Base-by-base conservation (phyloP, 768 basidiomycete species). In the Trametopsis cervina region DNA sequence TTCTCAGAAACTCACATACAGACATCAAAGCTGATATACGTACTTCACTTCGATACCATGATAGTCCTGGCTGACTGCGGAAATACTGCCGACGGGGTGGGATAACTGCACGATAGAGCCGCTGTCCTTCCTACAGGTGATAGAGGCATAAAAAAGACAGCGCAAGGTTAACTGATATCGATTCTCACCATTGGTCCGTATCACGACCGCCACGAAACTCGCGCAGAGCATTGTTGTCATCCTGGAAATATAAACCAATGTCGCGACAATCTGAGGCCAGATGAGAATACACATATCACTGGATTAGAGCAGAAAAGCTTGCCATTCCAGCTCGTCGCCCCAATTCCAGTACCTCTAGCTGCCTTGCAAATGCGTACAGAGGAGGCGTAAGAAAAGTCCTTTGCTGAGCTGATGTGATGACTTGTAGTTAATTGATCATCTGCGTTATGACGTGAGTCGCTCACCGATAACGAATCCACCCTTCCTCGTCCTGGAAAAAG, bases 211-310 rank as follows among this genome's bases (percentile, higher is more conserved):
- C 40, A 2, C 4, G 4, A 26, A 26, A n/a, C 26, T 47, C 46
- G 18, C 22, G 18, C 17, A 47, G 13, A 22, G 12, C 17, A 13
- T 41, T 29, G 13, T 40, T n/a, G 5, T 11, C 26, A 18, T 35
- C 46, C 27, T 47, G 46, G 40, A 40, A 47, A 13, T 40, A 47
- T 13, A 47, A 10, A 25, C 46, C 38, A 15, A 47, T 33, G 20
- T 40, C 39, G 25, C 21, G n/a, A 9, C 38, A 25, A 20, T 47
- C 46, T 47, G 12, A 4, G n/a, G 9, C 39, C 18, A 4, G n/a
- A n/a, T n/a, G n/a, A n/a, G n/a, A n/a, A n/a, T n/a, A n/a, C n/a
- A n/a, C n/a, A n/a, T n/a, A n/a, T n/a, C n/a, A n/a, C n/a, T n/a
- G n/a, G n/a, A n/a, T n/a, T n/a, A n/a, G n/a, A n/a, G n/a, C n/a